These are phyloP conservation scores for Prunus mongolica DNA, from an alignment of 306 rosid species.

Conservation along the genomic window DNA sequence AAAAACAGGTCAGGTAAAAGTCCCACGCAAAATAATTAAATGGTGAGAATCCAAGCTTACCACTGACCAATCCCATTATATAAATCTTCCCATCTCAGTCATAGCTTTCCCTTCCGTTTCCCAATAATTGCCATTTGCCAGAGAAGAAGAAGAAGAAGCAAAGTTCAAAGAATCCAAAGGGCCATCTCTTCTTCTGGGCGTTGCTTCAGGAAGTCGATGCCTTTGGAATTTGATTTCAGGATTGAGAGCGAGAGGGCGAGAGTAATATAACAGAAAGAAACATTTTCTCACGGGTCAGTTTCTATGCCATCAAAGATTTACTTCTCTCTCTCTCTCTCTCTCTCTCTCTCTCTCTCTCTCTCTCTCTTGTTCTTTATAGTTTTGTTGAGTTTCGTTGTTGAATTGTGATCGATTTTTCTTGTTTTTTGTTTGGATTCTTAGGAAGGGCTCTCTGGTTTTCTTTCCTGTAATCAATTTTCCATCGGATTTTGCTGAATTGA, in stretches of 20 bases:
- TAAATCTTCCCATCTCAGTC: neutral
- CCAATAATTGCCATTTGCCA: slow-evolving; percentile 2
- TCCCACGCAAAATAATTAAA: slow-evolving; percentile 4
- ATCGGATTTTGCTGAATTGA: slow-evolving; percentile 10
- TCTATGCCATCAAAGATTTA: neutral
- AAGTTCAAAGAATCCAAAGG: neutral
- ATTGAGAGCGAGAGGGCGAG: slow-evolving; percentile 1
- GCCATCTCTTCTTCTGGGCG: slow-evolving; percentile 8
- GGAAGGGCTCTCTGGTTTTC: slow-evolving; percentile 22
- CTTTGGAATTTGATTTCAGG: slow-evolving; percentile 21
- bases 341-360: neutral
- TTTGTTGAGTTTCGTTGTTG: neutral
- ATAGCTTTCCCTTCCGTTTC: neutral
- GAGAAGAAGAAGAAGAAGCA: neutral
- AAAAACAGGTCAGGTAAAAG: neutral
- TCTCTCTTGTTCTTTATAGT: neutral
- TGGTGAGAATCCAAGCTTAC: slow-evolving; percentile 8
- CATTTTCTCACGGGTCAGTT: slow-evolving; percentile 19
- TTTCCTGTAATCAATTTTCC: slow-evolving; percentile 28
- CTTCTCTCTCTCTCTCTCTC: no score
- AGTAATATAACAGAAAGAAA: neutral
- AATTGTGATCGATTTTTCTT: neutral
- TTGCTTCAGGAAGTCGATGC: slow-evolving; percentile 7
- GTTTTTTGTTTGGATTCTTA: slow-evolving; percentile 7
- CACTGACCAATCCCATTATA: slow-evolving; percentile 8